These are phyloP conservation scores for Mycena haematopus DNA, from an alignment of 768 basidiomycete species.

Conservation along the genomic window DNA sequence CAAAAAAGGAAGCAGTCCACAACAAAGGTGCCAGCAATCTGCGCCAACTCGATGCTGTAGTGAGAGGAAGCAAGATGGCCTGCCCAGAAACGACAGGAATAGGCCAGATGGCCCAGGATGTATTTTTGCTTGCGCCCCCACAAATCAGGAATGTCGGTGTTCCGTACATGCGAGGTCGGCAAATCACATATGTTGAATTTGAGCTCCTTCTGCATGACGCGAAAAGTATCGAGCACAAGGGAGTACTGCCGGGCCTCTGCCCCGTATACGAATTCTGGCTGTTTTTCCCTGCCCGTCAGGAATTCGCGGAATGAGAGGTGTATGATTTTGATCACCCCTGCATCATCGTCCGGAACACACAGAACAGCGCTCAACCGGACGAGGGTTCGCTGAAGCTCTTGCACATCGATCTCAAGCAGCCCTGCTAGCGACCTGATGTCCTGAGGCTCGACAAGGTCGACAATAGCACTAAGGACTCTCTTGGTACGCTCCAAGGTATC, in stretches of 20 bases:
- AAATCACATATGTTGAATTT: constrained; percentile 7
- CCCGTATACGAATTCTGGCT: too few species aligned
- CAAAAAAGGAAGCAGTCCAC: constrained; percentile 7
- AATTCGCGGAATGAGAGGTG: too few species aligned
- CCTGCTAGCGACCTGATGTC: not conserved
- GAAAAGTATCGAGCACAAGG: too few species aligned
- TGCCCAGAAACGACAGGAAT: constrained; percentile 3
- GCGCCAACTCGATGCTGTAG: not conserved
- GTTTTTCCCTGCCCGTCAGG: too few species aligned
- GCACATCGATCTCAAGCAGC: not conserved
- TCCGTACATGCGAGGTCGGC: constrained; percentile 4
- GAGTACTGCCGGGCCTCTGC: too few species aligned
- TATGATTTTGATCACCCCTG: not conserved
- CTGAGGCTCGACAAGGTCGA: not conserved
- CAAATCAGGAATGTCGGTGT: not conserved
- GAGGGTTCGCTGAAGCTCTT: not conserved
- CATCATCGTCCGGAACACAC: not conserved
- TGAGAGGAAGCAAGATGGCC: not conserved
- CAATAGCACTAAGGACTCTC: not conserved
- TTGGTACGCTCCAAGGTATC: not conserved
- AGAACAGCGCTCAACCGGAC: not conserved
- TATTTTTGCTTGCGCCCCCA: not conserved
- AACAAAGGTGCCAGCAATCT: not conserved
- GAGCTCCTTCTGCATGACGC: too few species aligned
- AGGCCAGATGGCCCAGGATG: not conserved